Base-by-base conservation (phyloP, 2,329 filamentous ascomycete species). In the Fusarium sambucinum region DNA sequence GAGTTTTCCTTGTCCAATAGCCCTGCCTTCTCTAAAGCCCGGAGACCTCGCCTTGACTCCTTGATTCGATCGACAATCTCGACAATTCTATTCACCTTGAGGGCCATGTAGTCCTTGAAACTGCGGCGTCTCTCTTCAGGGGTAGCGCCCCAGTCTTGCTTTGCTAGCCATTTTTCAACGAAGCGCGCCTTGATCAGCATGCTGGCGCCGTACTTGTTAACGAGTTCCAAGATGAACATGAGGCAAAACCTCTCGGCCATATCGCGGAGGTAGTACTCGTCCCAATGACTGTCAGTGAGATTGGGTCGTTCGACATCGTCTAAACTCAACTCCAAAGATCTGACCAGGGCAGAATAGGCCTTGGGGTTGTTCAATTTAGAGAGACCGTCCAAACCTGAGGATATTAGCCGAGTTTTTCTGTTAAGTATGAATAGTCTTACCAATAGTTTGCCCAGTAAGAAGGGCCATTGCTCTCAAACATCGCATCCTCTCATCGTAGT, bases 151-250 rank as follows among this genome's bases (percentile, higher is more conserved):
- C 91, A 94, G 10, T 88, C 86, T 76, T 94, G 92, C 71, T 87
- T 88, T 33, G 83, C 85, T n/a, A 94, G 84, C 92, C 92, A 94
- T 57, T 87, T 88, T 63, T 90, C 88, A 38, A 94, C 84, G 65
- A 94, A 87, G 9, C 85, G 84, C 37, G 89, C 88, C 74, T 87
- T 83, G 56, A 90, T 79, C 19, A 93, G 78, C 54, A 84, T 84
- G 27, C 84, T 82, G 2, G 85, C 80, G 19, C 87, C 85, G 69
- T 87, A 86, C 64, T 86, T 86, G 61, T 83, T 84, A n/a, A 90
- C 81, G 4, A 93, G 80, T 63, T 88, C 83, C 33, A 80, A 77
- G 47, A 89, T 73, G 45, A 90, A 83, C 77, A 86, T 82, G 46
- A 90, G 82, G 61, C 85, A 88, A 25, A 87, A 82, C 69, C 86